Evolutionary conservation across 1,284 basidiomycete genomes (phyloP).

Genomic region (Moniliella sp.): DNA sequence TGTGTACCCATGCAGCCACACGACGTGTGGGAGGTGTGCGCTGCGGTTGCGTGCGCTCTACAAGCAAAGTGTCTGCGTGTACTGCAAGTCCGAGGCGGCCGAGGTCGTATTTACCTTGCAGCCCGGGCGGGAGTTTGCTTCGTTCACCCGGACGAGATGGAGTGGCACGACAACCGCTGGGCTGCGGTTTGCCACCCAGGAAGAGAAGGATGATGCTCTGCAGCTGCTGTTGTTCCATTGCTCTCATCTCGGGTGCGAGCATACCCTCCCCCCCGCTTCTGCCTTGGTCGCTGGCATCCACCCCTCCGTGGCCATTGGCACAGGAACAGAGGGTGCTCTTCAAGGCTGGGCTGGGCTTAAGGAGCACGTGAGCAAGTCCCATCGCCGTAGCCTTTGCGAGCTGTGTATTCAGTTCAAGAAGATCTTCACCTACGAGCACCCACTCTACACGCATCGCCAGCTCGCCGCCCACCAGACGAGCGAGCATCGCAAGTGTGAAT

Average conservation of each 20-base stretch:
- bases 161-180: slow-evolving; percentile 35
- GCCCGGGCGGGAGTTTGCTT: slow-evolving; percentile 1
- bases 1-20: slow-evolving; percentile 70
- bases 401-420: slow-evolving; percentile 75
- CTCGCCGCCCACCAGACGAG: slow-evolving; percentile 54
- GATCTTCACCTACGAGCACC: slow-evolving; percentile 85
- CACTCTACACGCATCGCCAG: slow-evolving; percentile 51
- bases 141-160: slow-evolving; percentile 15
- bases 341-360: slow-evolving; percentile 74
- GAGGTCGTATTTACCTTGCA: neutral
- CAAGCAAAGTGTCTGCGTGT: slow-evolving; percentile 65
- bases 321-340: slow-evolving; percentile 58
- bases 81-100: slow-evolving; percentile 71
- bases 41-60: slow-evolving; percentile 75
- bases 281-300: too few relatives aligned
- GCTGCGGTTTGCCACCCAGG: slow-evolving; percentile 68
- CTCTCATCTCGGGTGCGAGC: too few relatives aligned
- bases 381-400: slow-evolving; percentile 60
- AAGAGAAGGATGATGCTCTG: slow-evolving; percentile 87
- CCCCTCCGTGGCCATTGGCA: too few relatives aligned
- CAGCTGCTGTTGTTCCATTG: slow-evolving; percentile 52
- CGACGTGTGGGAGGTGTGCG: slow-evolving; percentile 76
- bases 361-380: slow-evolving; percentile 51
- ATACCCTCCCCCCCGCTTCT: too few relatives aligned
- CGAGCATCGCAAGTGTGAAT: slow-evolving; percentile 64